A percentile compares a stretch with the other conserved stretches of the same genome.
phyloP scores from a whole-genome alignment of 2,329 filamentous ascomycete genomes.

The Pseudogymnoascus destructans region DNA sequence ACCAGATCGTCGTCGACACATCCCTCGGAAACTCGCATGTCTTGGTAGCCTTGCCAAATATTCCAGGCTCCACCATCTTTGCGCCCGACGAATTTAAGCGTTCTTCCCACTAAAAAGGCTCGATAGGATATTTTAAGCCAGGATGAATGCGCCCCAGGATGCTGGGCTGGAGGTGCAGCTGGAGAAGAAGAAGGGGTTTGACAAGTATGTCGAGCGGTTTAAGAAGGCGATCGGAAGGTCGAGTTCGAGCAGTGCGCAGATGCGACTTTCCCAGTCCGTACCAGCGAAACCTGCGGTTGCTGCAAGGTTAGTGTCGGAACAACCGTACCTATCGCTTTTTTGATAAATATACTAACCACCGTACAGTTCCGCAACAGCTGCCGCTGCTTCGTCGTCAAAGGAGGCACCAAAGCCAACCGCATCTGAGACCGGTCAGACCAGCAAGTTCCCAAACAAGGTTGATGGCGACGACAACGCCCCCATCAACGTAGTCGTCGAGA shows the following conservation, averaged over 20 bases:
- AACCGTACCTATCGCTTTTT: not conserved
- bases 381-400: not conserved
- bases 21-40: not conserved
- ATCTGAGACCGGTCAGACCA: not conserved
- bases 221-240: conserved; percentile 23
- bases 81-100: not conserved
- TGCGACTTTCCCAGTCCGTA: conserved; percentile 17
- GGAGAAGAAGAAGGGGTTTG: conserved; percentile 19
- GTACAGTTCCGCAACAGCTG: not conserved
- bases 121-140: conserved; percentile 3
- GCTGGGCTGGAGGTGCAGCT: conserved; percentile 14
- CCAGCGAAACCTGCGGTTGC: conserved; percentile 7
- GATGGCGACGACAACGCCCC: conserved; percentile 10
- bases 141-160: conserved; percentile 19
- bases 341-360: not conserved
- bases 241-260: conserved; percentile 17
- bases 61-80: not conserved
- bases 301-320: conserved; percentile 5
- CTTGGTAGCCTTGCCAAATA: not conserved
- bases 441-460: not conserved
- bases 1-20: too few species aligned
- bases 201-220: conserved; percentile 19
- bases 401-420: not conserved
- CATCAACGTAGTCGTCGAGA: conserved; percentile 21
- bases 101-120: not conserved